Conservation (phyloP, 2,329 filamentous ascomycete genomes). For the Phyllosticta citriasiana region DNA sequence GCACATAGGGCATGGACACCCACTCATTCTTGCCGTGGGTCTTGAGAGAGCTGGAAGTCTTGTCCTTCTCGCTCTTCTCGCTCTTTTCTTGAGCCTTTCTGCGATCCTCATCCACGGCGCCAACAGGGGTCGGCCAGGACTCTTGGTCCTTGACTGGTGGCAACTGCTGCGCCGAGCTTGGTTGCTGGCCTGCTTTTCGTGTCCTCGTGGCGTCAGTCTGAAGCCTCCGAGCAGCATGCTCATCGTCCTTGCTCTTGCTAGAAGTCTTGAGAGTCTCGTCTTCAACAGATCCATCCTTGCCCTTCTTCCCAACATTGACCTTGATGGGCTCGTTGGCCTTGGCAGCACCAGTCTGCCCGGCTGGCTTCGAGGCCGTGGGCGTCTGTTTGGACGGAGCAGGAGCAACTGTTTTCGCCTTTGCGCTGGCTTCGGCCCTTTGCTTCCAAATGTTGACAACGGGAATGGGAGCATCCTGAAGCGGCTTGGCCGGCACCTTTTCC, state of each 20-base stretch:
- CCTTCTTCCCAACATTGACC: constrained; percentile 17
- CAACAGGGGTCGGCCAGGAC: constrained; percentile 86
- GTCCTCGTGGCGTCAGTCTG: constrained; percentile 3
- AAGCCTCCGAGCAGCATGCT: constrained; percentile 13
- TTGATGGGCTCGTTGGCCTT: constrained; percentile 8
- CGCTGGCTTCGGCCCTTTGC: constrained; percentile 54
- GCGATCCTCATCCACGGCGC: constrained; percentile 64
- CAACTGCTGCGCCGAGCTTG: background rate
- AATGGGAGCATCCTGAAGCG: constrained; percentile 69
- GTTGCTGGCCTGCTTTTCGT: background rate
- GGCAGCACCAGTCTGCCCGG: constrained; percentile 15
- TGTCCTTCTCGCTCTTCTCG: constrained; percentile 51
- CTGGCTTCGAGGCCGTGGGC: constrained; percentile 1
- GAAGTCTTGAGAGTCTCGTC: constrained; percentile 16
- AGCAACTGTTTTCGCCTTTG: constrained; percentile 30
- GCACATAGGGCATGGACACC: constrained; percentile 73
- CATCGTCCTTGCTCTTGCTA: constrained; percentile 20
- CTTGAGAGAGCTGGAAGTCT: constrained; percentile 41
- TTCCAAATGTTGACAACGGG: constrained; percentile 85
- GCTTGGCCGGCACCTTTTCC: constrained; percentile 39
- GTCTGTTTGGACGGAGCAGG: constrained; percentile 26
- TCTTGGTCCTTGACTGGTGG: constrained; percentile 67
- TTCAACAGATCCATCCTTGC: constrained; percentile 9
- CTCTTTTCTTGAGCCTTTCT: constrained; percentile 60
- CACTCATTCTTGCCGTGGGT: constrained; percentile 68